phyloP scores from a whole-genome alignment of 805 yeast genomes.

The Ogataea minuta region DNA sequence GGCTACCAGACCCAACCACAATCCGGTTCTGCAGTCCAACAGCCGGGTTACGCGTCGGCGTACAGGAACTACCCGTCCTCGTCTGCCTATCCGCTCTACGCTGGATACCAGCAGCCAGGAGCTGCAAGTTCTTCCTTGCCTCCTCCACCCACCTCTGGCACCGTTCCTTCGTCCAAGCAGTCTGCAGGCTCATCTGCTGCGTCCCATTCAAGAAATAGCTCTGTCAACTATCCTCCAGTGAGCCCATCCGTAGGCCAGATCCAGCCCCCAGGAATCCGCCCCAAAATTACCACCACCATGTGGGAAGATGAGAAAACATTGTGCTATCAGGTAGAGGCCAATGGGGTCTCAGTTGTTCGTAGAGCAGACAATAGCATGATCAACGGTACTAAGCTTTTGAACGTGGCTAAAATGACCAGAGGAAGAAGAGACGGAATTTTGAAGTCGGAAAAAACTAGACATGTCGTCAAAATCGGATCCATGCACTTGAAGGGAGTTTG shows the following conservation, averaged over 20 bases:
- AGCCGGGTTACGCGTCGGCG: constrained; percentile 17
- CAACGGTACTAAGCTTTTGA: constrained; percentile 63
- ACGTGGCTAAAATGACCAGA: constrained; percentile 69
- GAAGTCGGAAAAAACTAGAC: constrained; percentile 59
- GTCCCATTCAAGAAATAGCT: constrained; percentile 13
- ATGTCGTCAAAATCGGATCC: constrained; percentile 68
- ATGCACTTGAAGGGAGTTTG: constrained; percentile 72
- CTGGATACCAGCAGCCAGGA: constrained; percentile 17
- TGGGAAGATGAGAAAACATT: constrained; percentile 71
- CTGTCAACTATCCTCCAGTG: constrained; percentile 23
- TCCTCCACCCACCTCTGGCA: constrained; percentile 13
- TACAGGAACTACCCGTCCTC: constrained; percentile 20
- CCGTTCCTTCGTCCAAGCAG: constrained; percentile 9
- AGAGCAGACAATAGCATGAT: constrained; percentile 70
- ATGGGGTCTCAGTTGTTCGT: constrained; percentile 61
- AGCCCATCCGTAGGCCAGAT: constrained; percentile 37
- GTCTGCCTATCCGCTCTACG: constrained; percentile 19
- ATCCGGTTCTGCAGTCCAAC: constrained; percentile 14
- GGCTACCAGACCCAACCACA: constrained; percentile 20
- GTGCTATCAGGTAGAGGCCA: constrained; percentile 68
- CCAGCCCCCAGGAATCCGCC: constrained; percentile 46
- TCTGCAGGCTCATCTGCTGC: constrained; percentile 9
- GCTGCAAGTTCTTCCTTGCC: constrained; percentile 14
- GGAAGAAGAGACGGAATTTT: constrained; percentile 71
- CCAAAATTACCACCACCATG: constrained; percentile 64